A percentile compares a stretch with the other conserved stretches of the same genome.
Conservation (phyloP, 176 grass and related monocot genomes). For the Ensete ventricosum region DNA sequence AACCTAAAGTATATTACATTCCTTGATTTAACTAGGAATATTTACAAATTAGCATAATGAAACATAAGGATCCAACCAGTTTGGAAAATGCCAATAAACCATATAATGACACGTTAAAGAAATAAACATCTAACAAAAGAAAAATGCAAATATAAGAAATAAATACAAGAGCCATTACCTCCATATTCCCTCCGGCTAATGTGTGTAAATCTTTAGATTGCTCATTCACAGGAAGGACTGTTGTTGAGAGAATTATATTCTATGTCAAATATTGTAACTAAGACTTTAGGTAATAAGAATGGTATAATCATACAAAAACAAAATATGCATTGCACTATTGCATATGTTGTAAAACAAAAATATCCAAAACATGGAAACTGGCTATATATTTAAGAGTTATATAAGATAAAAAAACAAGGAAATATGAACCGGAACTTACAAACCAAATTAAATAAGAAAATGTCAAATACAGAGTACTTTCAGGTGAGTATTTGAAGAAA, state of each 20-base stretch:
- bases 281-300: not conserved
- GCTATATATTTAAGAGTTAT: too few species aligned
- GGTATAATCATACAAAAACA: not conserved
- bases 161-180: not conserved
- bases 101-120: too few species aligned
- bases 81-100: too few species aligned
- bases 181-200: not conserved
- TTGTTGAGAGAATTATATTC: not conserved
- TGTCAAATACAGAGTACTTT: too few species aligned
- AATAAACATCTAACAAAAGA: not conserved
- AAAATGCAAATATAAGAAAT: not conserved
- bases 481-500: not conserved
- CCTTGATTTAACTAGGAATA: too few species aligned
- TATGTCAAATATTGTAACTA: not conserved
- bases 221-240: not conserved
- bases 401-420: too few species aligned
- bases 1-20: too few species aligned
- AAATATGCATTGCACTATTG: not conserved
- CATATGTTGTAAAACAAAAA: not conserved
- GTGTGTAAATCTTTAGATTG: not conserved
- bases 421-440: too few species aligned
- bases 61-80: too few species aligned
- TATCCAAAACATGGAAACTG: too few species aligned
- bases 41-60: too few species aligned
- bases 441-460: too few species aligned